Base-by-base conservation (phyloP, 1,284 basidiomycete genomes). In the Apiotrichum gracile region DNA sequence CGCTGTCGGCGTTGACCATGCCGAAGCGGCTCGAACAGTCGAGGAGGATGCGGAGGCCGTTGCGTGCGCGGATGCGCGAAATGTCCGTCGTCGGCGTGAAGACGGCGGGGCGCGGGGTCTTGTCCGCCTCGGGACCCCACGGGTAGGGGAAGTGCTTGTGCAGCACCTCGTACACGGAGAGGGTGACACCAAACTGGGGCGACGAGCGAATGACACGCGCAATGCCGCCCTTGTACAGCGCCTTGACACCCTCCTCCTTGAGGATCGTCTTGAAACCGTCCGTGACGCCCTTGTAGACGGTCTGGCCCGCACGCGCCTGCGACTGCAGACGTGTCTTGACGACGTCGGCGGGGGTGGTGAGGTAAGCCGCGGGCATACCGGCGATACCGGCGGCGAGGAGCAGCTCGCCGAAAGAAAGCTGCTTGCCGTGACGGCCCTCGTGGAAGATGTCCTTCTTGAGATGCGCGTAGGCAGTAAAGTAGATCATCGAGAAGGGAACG, bases 311-410 rank as follows among this genome's bases (percentile, higher is more conserved):
- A 59, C 87, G 82, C 33, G 91, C 87, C 75, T 98, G 96, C n/a
- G 91, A 86, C 74, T 98, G 96, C 60, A 98, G 78, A 52, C 94
- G 85, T n/a, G 94, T 98, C 82, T 98, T 98, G 74, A 97, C 90
- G 55, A 98, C 96, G 75, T 98, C 94, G 53, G 66, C 62, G 25
- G 65, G 68, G 39, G 69, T 66, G 40, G 63, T 70, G 48, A 67
- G 57, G 52, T 57, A 60, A 27, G 61, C 52, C 34, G 54, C 41
- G 29, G 94, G 93, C 91, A 97, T 97, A 63, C 94, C 94, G 56
- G 80, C 77, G 42, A 79, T 65, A 58, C 72, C 69, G 26, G 74
- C 73, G 13, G 73, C 71, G 7, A 82, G 77, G 48, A 98, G 80
- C 49, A 93, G 89, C 79, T 98, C 93, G 45, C 91, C 75, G 76